phyloP scores from a whole-genome alignment of 2,329 filamentous ascomycete genomes.

The Escovopsis sp. region DNA sequence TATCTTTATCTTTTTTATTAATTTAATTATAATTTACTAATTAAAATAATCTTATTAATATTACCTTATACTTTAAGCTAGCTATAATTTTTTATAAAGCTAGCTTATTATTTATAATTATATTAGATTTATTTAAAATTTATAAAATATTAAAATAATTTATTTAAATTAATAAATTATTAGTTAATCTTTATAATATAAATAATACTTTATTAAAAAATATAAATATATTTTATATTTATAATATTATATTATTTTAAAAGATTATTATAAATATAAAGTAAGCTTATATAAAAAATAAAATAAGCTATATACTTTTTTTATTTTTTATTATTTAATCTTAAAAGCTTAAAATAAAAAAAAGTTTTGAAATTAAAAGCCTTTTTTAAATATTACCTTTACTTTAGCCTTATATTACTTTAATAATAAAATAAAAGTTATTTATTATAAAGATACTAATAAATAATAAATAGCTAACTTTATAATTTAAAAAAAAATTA shows the following conservation, averaged over 20 bases:
- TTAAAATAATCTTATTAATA: background rate
- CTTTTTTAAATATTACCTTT: background rate
- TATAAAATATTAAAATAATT: too few relatives aligned
- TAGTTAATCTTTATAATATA: too few relatives aligned
- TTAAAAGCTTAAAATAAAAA: too few relatives aligned
- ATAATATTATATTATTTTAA: background rate
- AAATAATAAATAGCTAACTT: background rate
- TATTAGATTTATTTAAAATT: background rate
- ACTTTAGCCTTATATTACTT: background rate
- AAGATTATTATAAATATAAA: background rate
- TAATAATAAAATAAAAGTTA: too few relatives aligned
- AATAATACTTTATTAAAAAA: too few relatives aligned
- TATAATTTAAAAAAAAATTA: too few relatives aligned
- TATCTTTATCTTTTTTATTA: background rate
- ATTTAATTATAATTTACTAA: background rate
- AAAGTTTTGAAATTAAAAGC: background rate
- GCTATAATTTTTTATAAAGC: background rate
- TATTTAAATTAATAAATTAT: too few relatives aligned
- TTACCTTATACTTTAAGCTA: too few relatives aligned
- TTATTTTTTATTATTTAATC: too few relatives aligned
- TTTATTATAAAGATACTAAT: background rate
- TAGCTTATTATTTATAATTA: too few relatives aligned
- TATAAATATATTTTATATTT: background rate
- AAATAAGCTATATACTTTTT: too few relatives aligned
- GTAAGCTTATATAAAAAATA: too few relatives aligned